A percentile compares a stretch with the other conserved stretches of the same genome.
phyloP scores from a whole-genome alignment of 2,329 filamentous ascomycete species.

The Rutstroemia sydowiana region DNA sequence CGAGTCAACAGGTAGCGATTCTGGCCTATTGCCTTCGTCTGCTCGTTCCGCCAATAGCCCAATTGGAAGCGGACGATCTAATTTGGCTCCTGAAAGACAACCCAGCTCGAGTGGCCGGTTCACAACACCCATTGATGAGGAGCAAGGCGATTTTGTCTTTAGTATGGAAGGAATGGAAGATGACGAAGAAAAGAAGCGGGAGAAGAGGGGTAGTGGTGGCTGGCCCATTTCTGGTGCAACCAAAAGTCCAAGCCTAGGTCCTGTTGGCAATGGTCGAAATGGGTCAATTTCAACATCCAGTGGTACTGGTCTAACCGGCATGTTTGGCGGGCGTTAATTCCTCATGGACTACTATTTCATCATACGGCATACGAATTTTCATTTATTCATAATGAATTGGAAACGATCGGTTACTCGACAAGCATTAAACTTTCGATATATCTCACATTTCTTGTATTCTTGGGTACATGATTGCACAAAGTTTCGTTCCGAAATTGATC shows the following conservation, averaged over 20 bases:
- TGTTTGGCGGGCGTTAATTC: conserved; percentile 16
- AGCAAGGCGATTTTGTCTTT: conserved; percentile 57
- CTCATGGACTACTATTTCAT: not conserved
- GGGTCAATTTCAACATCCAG: conserved; percentile 5
- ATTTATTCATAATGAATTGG: too few relatives aligned
- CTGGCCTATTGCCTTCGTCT: conserved; percentile 42
- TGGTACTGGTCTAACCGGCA: conserved; percentile 13
- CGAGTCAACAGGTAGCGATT: conserved; percentile 38
- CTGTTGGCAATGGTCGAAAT: conserved; percentile 17
- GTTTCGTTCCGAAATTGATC: not conserved
- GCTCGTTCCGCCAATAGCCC: conserved; percentile 36
- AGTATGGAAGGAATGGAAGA: conserved; percentile 63
- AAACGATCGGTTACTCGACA: too few relatives aligned
- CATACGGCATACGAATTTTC: not conserved
- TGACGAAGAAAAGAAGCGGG: conserved; percentile 41
- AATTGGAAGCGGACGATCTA: conserved; percentile 31
- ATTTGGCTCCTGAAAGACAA: conserved; percentile 45
- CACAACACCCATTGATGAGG: conserved; percentile 58
- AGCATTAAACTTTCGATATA: too few relatives aligned
- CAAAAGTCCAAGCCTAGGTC: conserved; percentile 19
- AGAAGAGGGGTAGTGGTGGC: conserved; percentile 28
- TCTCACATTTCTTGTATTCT: conserved; percentile 3
- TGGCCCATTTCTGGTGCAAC: conserved; percentile 23
- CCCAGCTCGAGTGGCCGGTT: conserved; percentile 53
- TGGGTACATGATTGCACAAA: not conserved